Percentiles rank a stretch among this genome's conserved stretches.
Conservation (phyloP, 2,329 filamentous ascomycete genomes). For the Nectriaceae sp. region DNA sequence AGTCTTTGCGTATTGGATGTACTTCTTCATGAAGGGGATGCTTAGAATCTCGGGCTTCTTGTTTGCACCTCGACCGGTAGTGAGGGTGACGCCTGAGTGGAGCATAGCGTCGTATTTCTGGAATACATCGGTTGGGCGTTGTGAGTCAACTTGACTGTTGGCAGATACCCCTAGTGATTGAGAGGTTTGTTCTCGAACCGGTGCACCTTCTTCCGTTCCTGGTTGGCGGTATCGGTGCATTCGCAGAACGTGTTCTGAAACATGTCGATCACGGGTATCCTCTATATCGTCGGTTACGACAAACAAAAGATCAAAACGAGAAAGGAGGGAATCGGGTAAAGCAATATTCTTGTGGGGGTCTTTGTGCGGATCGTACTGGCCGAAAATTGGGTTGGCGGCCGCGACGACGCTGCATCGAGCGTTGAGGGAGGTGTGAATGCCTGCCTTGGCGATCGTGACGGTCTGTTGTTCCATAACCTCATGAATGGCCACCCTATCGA, state of each 20-base stretch:
- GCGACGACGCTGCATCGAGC: constrained; percentile 95
- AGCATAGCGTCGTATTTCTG: constrained; percentile 97
- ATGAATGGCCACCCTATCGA: constrained; percentile 97
- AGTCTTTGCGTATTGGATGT: constrained; percentile 96
- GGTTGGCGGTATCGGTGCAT: constrained; percentile 96
- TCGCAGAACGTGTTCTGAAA: constrained; percentile 94
- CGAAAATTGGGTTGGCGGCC: constrained; percentile 95
- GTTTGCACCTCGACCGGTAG: constrained; percentile 70
- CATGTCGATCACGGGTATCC: constrained; percentile 83
- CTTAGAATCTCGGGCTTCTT: constrained; percentile 86
- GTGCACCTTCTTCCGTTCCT: constrained; percentile 90
- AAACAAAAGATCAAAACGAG: constrained; percentile 97
- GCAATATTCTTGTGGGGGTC: constrained; percentile 99
- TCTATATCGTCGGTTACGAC: constrained; percentile 98
- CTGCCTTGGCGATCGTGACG: constrained; percentile 97
- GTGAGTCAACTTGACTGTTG: constrained; percentile 72
- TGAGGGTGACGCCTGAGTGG: constrained; percentile 83
- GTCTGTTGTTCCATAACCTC: constrained; percentile 99
- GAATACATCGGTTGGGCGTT: constrained; percentile 81
- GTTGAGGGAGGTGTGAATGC: constrained; percentile 96
- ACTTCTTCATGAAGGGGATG: constrained; percentile 99
- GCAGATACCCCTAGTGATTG: constrained; percentile 88
- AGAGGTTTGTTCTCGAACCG: constrained; percentile 82
- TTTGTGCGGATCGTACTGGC: constrained; percentile 97
- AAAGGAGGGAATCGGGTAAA: constrained; percentile 91